Percentiles rank a stretch among this genome's conserved stretches.
phyloP scores from a whole-genome alignment of 2,329 filamentous ascomycete species.

The Tolypocladium tropicale region DNA sequence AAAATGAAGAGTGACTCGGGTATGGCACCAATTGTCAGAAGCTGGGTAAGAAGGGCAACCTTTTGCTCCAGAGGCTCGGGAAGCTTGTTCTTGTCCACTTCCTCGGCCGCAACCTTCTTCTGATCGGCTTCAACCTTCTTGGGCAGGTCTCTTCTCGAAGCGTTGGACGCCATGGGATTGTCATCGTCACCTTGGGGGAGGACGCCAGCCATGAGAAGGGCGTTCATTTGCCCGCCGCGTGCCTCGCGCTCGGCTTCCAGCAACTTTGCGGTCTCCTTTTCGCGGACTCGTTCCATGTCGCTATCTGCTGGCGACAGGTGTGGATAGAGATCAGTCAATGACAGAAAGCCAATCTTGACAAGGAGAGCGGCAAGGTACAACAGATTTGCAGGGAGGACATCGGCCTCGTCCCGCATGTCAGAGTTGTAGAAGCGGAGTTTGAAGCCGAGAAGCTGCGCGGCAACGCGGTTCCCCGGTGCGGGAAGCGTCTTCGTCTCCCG shows the following conservation, averaged over 20 bases:
- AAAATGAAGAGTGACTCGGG: conserved; percentile 90
- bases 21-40: conserved; percentile 83
- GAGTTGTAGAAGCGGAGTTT: conserved; percentile 94
- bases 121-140: conserved; percentile 42
- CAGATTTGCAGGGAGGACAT: conserved; percentile 80
- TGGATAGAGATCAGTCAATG: conserved; percentile 78
- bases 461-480: conserved; percentile 77
- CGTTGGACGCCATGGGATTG: conserved; percentile 35
- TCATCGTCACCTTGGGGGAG: conserved; percentile 63
- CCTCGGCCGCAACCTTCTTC: conserved; percentile 32
- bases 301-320: conserved; percentile 83
- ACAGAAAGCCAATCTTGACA: conserved; percentile 96
- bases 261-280: conserved; percentile 63
- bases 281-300: conserved; percentile 65
- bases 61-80: conserved; percentile 83
- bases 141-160: conserved; percentile 38
- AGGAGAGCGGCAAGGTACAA: conserved; percentile 85
- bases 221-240: conserved; percentile 67
- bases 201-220: conserved; percentile 76
- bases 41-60: conserved; percentile 68
- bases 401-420: conserved; percentile 59
- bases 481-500: conserved; percentile 70
- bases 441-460: conserved; percentile 91
- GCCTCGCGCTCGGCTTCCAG: conserved; percentile 65
- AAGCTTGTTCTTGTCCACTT: conserved; percentile 37